phyloP scores from a whole-genome alignment of 768 basidiomycete genomes.

The Boletus reticulatus region DNA sequence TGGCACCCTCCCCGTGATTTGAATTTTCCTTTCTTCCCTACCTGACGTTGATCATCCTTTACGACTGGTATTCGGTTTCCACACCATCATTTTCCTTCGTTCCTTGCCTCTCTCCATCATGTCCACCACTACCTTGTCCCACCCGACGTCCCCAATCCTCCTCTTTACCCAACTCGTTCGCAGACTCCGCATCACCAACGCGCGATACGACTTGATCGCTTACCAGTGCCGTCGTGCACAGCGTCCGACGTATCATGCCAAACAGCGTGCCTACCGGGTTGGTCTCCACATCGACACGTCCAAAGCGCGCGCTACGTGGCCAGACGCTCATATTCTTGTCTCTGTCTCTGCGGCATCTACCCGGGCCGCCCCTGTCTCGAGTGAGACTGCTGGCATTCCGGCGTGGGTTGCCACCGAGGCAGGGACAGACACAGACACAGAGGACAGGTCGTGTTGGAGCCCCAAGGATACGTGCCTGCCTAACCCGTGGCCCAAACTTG shows the following conservation, averaged over 20 bases:
- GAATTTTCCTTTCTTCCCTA: neutral
- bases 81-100: neutral
- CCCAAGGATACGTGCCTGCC: neutral
- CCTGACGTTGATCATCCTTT: neutral
- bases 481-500: neutral
- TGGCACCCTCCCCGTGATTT: constrained; percentile 12
- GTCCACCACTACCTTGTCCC: neutral
- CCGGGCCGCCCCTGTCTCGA: neutral
- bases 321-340: constrained; percentile 29
- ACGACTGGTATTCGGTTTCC: neutral
- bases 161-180: constrained; percentile 36
- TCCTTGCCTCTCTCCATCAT: neutral
- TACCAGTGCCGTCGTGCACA: constrained; percentile 34
- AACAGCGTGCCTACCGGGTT: constrained; percentile 42
- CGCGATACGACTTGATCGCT: constrained; percentile 39
- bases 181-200: constrained; percentile 45
- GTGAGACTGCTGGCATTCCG: neutral
- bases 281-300: constrained; percentile 45
- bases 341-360: constrained; percentile 31
- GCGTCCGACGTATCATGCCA: constrained; percentile 45
- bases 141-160: constrained; percentile 21
- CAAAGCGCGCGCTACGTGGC: constrained; percentile 37
- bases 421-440: neutral
- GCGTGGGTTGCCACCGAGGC: neutral
- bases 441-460: no score